Evolutionary conservation across 768 basidiomycete genomes (phyloP).

Genomic region (Podaxis carcinomalis): DNA sequence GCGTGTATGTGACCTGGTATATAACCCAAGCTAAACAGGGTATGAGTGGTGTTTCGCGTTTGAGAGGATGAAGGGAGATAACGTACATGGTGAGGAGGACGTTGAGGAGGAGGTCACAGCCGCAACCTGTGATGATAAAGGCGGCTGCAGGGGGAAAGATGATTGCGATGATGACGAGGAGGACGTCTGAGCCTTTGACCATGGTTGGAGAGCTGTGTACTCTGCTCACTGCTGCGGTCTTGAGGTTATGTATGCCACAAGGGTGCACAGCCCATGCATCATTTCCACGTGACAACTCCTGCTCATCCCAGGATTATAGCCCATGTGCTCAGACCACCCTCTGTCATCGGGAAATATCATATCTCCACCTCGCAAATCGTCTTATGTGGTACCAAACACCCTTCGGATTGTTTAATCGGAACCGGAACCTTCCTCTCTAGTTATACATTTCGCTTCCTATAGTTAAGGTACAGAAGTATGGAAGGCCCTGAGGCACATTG

Average conservation of each 20-base stretch:
- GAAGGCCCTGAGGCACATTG: no score
- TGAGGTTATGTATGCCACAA: not conserved
- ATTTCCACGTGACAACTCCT: not conserved
- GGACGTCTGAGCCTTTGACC: slow-evolving; percentile 67
- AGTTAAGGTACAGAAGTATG: no score
- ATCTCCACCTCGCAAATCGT: no score
- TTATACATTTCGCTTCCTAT: no score
- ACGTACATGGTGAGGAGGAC: slow-evolving; percentile 72
- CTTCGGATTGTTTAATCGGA: not conserved
- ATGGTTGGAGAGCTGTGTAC: slow-evolving; percentile 22
- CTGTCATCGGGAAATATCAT: no score
- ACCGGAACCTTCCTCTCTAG: not conserved
- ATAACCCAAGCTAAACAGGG: slow-evolving; percentile 59
- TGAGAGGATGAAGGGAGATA: not conserved
- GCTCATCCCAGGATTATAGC: no score
- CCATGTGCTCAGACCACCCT: no score
- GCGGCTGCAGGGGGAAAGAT: slow-evolving; percentile 81
- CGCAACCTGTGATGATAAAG: slow-evolving; percentile 74
- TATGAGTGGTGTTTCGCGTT: not conserved
- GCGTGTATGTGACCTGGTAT: slow-evolving; percentile 73
- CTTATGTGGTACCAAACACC: no score
- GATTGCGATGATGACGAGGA: slow-evolving; percentile 78
- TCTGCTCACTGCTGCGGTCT: not conserved
- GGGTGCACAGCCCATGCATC: not conserved
- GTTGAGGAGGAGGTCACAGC: slow-evolving; percentile 85